A percentile compares a stretch with the other conserved stretches of the same genome.
These are phyloP conservation scores for Ehretia macrophylla DNA, from an alignment of 257 asterid genomes.

Conservation along the genomic window DNA sequence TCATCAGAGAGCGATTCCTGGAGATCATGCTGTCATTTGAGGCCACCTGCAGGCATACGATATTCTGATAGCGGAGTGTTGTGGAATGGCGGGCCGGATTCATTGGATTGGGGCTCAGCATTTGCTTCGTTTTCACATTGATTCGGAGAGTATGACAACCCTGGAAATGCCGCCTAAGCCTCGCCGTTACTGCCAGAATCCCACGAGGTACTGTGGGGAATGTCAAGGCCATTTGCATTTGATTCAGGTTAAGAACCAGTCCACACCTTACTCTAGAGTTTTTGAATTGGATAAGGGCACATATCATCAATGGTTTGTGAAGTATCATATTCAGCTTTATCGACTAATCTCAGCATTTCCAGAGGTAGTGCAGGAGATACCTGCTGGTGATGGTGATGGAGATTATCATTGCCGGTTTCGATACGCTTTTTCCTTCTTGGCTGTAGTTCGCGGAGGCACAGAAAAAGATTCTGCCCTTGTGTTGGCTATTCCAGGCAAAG, in stretches of 20 bases:
- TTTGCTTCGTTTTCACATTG: no score
- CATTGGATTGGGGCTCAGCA: no score
- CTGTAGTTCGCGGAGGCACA: constrained; percentile 2
- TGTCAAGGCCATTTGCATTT: constrained; percentile 9
- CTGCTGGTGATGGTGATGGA: no score
- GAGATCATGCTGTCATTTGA: no score
- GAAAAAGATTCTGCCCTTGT: constrained; percentile 3
- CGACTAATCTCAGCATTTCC: constrained; percentile 2
- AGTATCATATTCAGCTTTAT: constrained; percentile 5
- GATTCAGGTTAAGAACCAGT: background rate
- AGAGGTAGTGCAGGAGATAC: background rate
- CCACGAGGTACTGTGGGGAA: constrained; percentile 7
- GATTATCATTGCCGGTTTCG: background rate
- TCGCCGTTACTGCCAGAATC: no score
- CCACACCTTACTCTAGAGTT: background rate
- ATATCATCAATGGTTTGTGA: background rate
- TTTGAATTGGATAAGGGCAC: constrained; percentile 2
- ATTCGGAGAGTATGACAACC: no score
- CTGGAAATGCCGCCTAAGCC: no score
- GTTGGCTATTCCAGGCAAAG: constrained; percentile 1
- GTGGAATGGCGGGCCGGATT: no score
- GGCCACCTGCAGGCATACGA: no score
- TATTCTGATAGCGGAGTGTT: no score
- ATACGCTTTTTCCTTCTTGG: background rate
- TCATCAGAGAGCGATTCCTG: no score